A percentile compares a stretch with the other conserved stretches of the same genome.
Conservation (phyloP, 805 yeast genomes). For the Yarrowia divulgata region DNA sequence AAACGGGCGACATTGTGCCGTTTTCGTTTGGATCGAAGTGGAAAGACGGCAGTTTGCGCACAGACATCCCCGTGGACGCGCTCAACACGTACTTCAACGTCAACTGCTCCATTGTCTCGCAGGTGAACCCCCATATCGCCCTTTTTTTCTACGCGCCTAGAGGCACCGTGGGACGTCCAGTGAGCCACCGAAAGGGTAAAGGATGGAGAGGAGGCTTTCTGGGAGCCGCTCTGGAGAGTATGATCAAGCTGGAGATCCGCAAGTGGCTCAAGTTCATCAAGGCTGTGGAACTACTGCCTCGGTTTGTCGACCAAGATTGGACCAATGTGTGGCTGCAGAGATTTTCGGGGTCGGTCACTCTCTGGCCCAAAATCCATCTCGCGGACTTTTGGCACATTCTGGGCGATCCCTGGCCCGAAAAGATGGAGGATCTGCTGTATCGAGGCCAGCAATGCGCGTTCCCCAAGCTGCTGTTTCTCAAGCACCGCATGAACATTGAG, state of each 20-base stretch:
- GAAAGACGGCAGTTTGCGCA: conserved; percentile 80
- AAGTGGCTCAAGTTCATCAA: conserved; percentile 77
- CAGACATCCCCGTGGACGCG: conserved; percentile 79
- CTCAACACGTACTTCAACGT: conserved; percentile 78
- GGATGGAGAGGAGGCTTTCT: conserved; percentile 80
- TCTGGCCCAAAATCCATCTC: conserved; percentile 72
- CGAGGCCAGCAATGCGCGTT: conserved; percentile 71
- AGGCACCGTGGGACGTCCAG: conserved; percentile 83
- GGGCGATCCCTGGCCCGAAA: conserved; percentile 70
- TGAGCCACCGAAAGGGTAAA: conserved; percentile 61
- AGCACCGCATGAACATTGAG: conserved; percentile 70
- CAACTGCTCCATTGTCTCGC: conserved; percentile 77
- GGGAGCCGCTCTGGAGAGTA: conserved; percentile 73
- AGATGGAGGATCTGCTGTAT: conserved; percentile 61
- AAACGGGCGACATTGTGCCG: conserved; percentile 59
- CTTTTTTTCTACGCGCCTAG: conserved; percentile 78
- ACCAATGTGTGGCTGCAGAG: conserved; percentile 75
- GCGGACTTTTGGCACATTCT: conserved; percentile 68
- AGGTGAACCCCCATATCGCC: conserved; percentile 82
- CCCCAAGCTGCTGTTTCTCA: conserved; percentile 70
- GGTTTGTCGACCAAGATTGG: conserved; percentile 78
- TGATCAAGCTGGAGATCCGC: conserved; percentile 73
- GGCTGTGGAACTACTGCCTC: conserved; percentile 71
- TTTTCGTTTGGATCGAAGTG: conserved; percentile 77
- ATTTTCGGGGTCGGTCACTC: conserved; percentile 76